phyloP scores from a whole-genome alignment of 768 basidiomycete genomes.

The Russula olivacea region DNA sequence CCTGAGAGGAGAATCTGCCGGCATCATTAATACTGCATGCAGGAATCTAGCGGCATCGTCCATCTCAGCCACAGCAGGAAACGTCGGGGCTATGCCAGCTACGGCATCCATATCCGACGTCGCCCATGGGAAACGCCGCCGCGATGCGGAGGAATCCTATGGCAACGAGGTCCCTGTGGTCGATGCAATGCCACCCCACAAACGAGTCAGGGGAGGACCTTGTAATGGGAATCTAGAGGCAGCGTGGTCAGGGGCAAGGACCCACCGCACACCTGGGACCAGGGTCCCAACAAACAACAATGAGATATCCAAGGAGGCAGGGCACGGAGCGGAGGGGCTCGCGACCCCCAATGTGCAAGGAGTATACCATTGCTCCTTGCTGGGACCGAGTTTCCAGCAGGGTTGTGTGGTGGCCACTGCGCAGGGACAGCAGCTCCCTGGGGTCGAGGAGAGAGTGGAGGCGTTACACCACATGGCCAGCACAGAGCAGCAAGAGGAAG shows the following conservation, averaged over 20 bases:
- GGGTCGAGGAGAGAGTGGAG: slow-evolving; percentile 2
- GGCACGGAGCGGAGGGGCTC: slow-evolving; percentile 11
- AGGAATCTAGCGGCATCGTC: too few relatives aligned
- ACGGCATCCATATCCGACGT: too few relatives aligned
- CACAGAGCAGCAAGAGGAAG: background rate
- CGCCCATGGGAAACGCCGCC: too few relatives aligned
- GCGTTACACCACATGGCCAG: background rate
- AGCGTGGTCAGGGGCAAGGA: background rate
- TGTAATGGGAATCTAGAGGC: too few relatives aligned
- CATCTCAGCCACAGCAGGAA: too few relatives aligned
- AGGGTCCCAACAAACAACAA: background rate
- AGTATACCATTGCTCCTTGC: background rate
- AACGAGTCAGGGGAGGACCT: too few relatives aligned
- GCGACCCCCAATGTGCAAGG: background rate
- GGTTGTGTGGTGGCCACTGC: background rate
- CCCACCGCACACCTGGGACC: background rate
- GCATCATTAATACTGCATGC: too few relatives aligned
- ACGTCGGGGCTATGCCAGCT: too few relatives aligned
- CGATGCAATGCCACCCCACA: too few relatives aligned
- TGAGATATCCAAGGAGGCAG: background rate
- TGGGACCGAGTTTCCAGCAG: slow-evolving; percentile 5
- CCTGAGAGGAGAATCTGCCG: too few relatives aligned
- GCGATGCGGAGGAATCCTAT: too few relatives aligned
- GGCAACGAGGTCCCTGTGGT: too few relatives aligned
- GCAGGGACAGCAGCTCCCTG: background rate